Evolutionary conservation across 2,329 filamentous ascomycete genomes (phyloP).

Genomic region (Lachnellula subtilissima): DNA sequence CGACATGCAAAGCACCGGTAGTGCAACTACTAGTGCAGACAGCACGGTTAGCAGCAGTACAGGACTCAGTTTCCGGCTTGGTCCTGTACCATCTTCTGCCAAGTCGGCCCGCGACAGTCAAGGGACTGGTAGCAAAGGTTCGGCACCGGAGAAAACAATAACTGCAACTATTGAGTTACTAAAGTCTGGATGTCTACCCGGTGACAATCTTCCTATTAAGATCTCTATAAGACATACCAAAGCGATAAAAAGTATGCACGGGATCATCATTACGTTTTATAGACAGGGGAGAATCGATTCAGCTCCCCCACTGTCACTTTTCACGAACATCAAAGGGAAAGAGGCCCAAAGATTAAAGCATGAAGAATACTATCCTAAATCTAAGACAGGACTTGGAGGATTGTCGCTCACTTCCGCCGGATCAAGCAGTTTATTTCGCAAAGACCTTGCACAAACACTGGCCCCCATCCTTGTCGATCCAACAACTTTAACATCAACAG

Average conservation of each 20-base stretch:
- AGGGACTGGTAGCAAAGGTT: conserved; percentile 44
- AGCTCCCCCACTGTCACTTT: conserved; percentile 49
- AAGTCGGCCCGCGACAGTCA: conserved; percentile 43
- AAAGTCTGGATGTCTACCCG: conserved; percentile 78
- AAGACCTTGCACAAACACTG: conserved; percentile 86
- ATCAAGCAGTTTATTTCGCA: conserved; percentile 89
- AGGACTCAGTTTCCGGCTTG: conserved; percentile 41
- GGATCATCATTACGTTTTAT: conserved; percentile 89
- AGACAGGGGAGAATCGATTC: conserved; percentile 88
- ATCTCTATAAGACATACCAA: conserved; percentile 86
- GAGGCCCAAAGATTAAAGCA: conserved; percentile 61
- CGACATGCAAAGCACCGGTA: conserved; percentile 63
- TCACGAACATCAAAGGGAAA: conserved; percentile 48
- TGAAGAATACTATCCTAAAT: conserved; percentile 81
- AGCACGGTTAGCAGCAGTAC: conserved; percentile 44
- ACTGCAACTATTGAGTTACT: conserved; percentile 79
- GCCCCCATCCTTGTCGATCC: conserved; percentile 87
- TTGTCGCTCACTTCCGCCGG: conserved; percentile 81
- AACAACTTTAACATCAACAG: conserved; percentile 66
- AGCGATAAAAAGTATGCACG: conserved; percentile 82
- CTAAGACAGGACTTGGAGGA: conserved; percentile 78
- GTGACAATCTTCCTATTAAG: conserved; percentile 74
- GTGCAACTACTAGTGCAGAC: conserved; percentile 66
- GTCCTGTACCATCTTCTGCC: conserved; percentile 32
- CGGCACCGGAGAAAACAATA: conserved; percentile 69